Evolutionary conservation across 2,329 filamentous ascomycete genomes (phyloP), one percentile per base, ranked within the genome.

Genomic region (Aspergillus viridinutans): DNA sequence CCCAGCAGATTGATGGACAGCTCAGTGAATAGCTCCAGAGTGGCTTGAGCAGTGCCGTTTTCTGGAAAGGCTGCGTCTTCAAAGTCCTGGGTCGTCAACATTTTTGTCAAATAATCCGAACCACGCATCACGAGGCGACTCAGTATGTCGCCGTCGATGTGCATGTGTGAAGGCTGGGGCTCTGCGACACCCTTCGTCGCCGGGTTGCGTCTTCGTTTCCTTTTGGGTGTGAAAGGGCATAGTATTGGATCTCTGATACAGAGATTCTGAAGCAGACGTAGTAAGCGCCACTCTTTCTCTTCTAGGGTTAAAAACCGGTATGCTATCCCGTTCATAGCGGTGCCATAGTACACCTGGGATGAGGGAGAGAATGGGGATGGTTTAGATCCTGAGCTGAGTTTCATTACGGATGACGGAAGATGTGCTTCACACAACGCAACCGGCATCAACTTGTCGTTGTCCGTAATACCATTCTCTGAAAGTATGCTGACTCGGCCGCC

Each of bases 181-280:
- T 66, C 59, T 25, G 71, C 69, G 7, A 80, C 77, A 58, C 83
- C 78, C 43, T 66, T 58, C 49, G 69, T 65, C 14, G 66, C 62
- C 20, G 65, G 59, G 25, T 62, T 67, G 59, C 62, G 60, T 56
- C 64, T 66, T 53, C 64, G 65, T 48, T 58, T 67, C 32, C 67
- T 61, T 54, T 69, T 72, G 26, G 72, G 70, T 2, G 71, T 71
- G 58, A 83, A 83, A 3, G 83, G 81, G 57, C 79, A 85, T 12
- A 85, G 71, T 3, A 68, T 61, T 6, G 71, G 66, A 26, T 80
- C 81, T 26, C 73, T 70, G 49, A 80, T 71, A 28, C 84, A 85
- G 50, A 95, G 70, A 57, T 88, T 87, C 67, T 95, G 87, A 1
- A 97, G 69, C 60, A 93, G 85, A 56, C 82, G 81, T 4, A 97